Base-by-base conservation (phyloP, 2,329 filamentous ascomycete species). In the Fusarium chaquense region DNA sequence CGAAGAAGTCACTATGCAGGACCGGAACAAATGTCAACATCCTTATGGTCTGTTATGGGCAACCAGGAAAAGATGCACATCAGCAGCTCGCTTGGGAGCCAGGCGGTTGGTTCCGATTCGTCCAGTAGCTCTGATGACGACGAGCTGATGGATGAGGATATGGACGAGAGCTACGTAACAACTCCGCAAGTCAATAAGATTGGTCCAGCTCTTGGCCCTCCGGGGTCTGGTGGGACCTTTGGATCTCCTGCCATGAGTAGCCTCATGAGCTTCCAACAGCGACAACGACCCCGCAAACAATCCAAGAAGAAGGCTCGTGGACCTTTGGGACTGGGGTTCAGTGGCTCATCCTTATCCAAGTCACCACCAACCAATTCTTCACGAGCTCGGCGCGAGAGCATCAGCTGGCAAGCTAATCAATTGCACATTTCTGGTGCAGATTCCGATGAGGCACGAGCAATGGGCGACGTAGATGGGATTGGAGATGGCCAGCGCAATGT, bases 371-470 rank as follows among this genome's bases (percentile, higher is more conserved):
- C 80, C 73, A 66, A 77, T 72, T 65, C 79, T 40, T 69, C 82
- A 6, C 83, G 86, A 40, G 86, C 91, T 11, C 87, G 95, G 45
- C 86, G 95, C 44, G 94, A 98, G 79, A 97, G 93, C 78, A 90
- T 98, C 64, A 97, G 93, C 70, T 90, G 96, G 83, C 93, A 94
- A 38, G 94, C 94, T 18, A 94, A 96, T 71, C 93, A 97, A 73
- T 82, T 98, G 22, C 91, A 96, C 69, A 91, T 98, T 38, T 90
- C 88, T 55, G 88, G 93, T 6, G 94, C 91, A 71, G 94, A 83
- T 33, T 76, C 75, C 7, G 82, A 97, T 74, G 94, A 83, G 40
- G 77, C 74, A 33, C 93, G 91, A 75, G 91, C 93, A 16, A 92
- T 95, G 69, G 89, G 88, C 70, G 83, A 87, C 55, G 81, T 80